Evolutionary conservation across 2,329 filamentous ascomycete genomes (phyloP), one percentile per base, ranked within the genome.

Genomic region (Zasmidium cellare): DNA sequence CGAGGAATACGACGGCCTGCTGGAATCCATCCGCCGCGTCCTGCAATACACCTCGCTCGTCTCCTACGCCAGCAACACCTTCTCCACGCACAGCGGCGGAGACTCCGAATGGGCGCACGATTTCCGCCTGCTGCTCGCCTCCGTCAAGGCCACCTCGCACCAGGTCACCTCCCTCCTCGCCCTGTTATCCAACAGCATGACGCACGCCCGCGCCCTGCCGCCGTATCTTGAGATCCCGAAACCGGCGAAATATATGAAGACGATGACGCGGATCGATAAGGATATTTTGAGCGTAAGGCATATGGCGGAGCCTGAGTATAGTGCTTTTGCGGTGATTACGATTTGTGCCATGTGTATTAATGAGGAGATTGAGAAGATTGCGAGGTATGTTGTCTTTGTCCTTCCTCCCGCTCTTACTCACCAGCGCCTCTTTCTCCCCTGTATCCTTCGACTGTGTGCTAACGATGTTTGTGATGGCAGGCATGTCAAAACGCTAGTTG

Each of bases 311-410:
- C 86, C 87, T 0, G 88, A 88, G 0, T 91, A 90, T 72, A 84
- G 85, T 9, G 87, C 88, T 53, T 91, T 90, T 75, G 87, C 88
- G 0, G 87, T 90, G 14, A 76, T 90, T 66, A 87, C 90, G 67
- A 85, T 91, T 45, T 87, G 86, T 65, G 88, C 84, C 58, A 78
- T 83, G 55, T 84, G 89, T 57, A 82, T 91, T 41, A 83, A 82
- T 57, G 86, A 87, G 65, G 88, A 91, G 73, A 72, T 91, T 41
- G 82, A 84, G 62, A 82, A 81, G 61, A 71, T 91, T 59, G 77
- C 89, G 59, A 57, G 54, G 66, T 67, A 54, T 56, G 65, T 61
- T 23, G 28, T 25, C 31, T 25, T 38, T 19, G 18, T 19, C 24
- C 25, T 25, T n/a, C n/a, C n/a, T n/a, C n/a, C n/a, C n/a, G n/a